Conservation (phyloP, 2,329 filamentous ascomycete genomes). For the Colletotrichum liaoningense region DNA sequence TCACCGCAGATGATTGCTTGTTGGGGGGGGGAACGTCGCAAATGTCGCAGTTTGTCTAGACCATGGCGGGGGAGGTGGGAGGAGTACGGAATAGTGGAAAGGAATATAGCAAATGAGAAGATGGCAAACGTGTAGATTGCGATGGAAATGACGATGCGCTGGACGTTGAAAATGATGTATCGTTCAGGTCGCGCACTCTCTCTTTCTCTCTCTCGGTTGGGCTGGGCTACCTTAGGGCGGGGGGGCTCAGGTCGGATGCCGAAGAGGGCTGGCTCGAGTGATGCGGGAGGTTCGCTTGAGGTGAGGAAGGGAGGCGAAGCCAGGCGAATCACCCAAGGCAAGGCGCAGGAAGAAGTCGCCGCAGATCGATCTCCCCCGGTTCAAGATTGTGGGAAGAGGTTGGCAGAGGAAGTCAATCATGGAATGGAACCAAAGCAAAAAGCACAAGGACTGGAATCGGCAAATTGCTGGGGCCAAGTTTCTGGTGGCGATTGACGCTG, state of each 20-base stretch:
- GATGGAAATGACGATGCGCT: background rate
- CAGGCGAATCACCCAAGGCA: background rate
- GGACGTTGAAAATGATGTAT: background rate
- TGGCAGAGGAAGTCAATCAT: background rate
- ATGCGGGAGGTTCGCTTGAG: background rate
- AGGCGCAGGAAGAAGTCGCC: background rate
- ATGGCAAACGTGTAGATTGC: background rate
- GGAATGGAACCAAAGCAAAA: no score
- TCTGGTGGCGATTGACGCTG: background rate
- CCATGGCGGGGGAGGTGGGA: background rate
- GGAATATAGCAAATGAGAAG: background rate
- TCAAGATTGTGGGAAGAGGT: background rate
- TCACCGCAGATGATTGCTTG: background rate
- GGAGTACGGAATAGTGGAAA: background rate
- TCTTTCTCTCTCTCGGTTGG: background rate
- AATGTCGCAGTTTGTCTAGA: background rate
- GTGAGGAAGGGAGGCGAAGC: background rate
- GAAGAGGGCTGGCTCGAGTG: background rate
- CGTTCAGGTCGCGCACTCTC: no score
- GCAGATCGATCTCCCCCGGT: no score
- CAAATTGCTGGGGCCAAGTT: no score
- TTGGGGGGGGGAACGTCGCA: background rate
- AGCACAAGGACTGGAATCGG: no score
- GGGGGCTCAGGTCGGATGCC: background rate
- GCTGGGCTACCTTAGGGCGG: background rate